A percentile compares a stretch with the other conserved stretches of the same genome.
Conservation (phyloP, 495 filamentous ascomycete genomes). For the Cercophora scortea region DNA sequence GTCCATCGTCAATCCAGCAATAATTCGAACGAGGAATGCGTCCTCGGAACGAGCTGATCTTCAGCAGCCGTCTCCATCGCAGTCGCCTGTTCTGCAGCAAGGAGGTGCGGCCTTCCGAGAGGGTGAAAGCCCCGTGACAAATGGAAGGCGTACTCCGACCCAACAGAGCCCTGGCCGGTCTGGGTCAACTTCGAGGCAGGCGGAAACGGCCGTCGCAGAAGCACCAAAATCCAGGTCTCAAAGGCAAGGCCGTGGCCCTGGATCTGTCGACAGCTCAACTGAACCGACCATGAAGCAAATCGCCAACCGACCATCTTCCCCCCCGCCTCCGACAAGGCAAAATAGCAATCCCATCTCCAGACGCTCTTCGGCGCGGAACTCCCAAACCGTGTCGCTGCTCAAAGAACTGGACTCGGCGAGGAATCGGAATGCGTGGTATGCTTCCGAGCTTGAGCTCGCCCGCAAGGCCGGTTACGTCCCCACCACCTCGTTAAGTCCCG, state of each 20-base stretch:
- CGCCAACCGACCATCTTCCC: slow-evolving; percentile 38
- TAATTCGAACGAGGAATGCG: slow-evolving; percentile 26
- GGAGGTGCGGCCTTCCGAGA: slow-evolving; percentile 30
- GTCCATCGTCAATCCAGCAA: slow-evolving; percentile 34
- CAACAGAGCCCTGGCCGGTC: slow-evolving; percentile 12
- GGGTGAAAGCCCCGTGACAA: slow-evolving; percentile 33
- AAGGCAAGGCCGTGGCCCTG: slow-evolving; percentile 32
- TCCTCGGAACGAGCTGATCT: slow-evolving; percentile 34
- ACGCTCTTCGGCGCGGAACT: slow-evolving; percentile 45
- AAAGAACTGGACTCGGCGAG: slow-evolving; percentile 78
- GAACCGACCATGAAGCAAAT: slow-evolving; percentile 37
- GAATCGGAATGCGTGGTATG: slow-evolving; percentile 92
- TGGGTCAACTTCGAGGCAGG: slow-evolving; percentile 15
- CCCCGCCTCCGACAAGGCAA: slow-evolving; percentile 44
- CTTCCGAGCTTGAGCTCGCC: slow-evolving; percentile 85
- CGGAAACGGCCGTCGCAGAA: slow-evolving; percentile 19
- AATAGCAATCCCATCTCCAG: slow-evolving; percentile 41
- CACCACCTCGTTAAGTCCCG: slow-evolving; percentile 61
- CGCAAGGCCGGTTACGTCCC: slow-evolving; percentile 79
- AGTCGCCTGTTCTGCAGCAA: slow-evolving; percentile 51
- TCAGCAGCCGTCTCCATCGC: slow-evolving; percentile 30
- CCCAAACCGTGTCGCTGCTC: slow-evolving; percentile 54
- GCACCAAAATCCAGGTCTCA: slow-evolving; percentile 20
- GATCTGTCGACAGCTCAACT: slow-evolving; percentile 43
- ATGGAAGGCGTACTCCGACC: slow-evolving; percentile 59